Evolutionary conservation across 257 asterid species (phyloP).

Genomic region (Rehmannia glutinosa): DNA sequence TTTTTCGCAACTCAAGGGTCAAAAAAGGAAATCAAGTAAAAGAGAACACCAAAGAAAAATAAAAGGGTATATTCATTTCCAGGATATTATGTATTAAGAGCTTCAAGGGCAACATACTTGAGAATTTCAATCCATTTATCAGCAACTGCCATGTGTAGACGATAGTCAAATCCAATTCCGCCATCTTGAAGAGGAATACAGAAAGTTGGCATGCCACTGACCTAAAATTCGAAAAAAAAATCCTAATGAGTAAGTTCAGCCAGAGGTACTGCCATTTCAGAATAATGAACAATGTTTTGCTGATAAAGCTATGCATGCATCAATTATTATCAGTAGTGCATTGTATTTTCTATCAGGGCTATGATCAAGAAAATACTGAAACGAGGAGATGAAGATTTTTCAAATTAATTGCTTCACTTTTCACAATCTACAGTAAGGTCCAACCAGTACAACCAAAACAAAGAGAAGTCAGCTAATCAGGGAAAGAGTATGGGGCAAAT

Average conservation of each 20-base stretch:
- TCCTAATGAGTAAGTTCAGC: constrained; percentile 11
- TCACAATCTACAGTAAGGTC: no score
- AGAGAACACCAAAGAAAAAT: constrained; percentile 3
- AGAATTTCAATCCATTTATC: constrained; percentile 97
- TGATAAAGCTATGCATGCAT: background rate
- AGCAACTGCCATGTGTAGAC: constrained; percentile 98
- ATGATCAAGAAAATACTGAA: background rate
- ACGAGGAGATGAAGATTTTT: background rate
- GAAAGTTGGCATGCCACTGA: constrained; percentile 97
- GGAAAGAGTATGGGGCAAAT: no score
- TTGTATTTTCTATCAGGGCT: background rate
- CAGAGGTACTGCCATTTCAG: constrained; percentile 8
- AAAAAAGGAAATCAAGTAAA: background rate
- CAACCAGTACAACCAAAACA: no score
- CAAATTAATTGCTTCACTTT: no score
- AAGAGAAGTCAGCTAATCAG: no score
- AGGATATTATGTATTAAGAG: constrained; percentile 17
- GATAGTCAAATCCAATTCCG: constrained; percentile 96
- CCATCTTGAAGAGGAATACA: constrained; percentile 91
- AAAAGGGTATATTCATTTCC: background rate
- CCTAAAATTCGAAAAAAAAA: constrained; percentile 47
- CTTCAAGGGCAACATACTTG: constrained; percentile 51
- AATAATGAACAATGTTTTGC: constrained; percentile 4
- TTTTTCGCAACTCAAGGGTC: background rate
- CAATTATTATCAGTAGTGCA: no score